Evolutionary conservation across 2,329 filamentous ascomycete species (phyloP).

Genomic region (Pseudopithomyces chartarum): DNA sequence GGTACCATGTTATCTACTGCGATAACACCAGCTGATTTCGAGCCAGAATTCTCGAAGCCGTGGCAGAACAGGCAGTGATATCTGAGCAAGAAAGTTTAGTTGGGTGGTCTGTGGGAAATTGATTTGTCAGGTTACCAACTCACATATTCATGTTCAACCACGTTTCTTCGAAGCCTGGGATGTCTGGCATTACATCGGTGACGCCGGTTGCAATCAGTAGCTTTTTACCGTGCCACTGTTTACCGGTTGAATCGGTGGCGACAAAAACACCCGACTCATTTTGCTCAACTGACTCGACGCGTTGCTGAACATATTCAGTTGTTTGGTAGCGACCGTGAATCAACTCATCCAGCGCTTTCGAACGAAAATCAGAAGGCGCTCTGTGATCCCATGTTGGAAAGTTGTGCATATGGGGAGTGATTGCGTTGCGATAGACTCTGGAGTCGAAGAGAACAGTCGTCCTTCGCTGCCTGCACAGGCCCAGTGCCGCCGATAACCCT

Average conservation of each 20-base stretch:
- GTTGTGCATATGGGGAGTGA: conserved; percentile 48
- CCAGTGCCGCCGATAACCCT: conserved; percentile 44
- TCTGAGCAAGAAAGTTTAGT: background rate
- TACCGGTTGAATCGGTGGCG: conserved; percentile 45
- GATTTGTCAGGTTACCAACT: conserved; percentile 5
- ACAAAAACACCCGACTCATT: conserved; percentile 23
- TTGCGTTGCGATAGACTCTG: conserved; percentile 46
- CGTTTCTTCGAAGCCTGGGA: conserved; percentile 56
- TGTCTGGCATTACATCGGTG: conserved; percentile 53
- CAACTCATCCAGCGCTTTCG: background rate
- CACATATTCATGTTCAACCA: conserved; percentile 56
- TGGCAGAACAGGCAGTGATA: conserved; percentile 14
- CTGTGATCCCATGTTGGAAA: conserved; percentile 46
- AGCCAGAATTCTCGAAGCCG: conserved; percentile 13
- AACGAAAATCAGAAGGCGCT: conserved; percentile 39
- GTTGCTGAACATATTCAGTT: conserved; percentile 33
- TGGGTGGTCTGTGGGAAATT: background rate
- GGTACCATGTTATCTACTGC: conserved; percentile 1
- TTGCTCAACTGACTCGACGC: conserved; percentile 20
- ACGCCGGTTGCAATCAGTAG: conserved; percentile 59
- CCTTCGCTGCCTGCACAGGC: conserved; percentile 43
- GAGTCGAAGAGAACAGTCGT: conserved; percentile 48
- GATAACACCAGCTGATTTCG: conserved; percentile 7
- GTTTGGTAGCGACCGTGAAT: conserved; percentile 17
- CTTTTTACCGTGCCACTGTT: conserved; percentile 53